Evolutionary conservation across 164 flowering plant genomes (phyloP), one percentile per base, ranked within the genome.

Genomic region (Warburgia ugandensis): DNA sequence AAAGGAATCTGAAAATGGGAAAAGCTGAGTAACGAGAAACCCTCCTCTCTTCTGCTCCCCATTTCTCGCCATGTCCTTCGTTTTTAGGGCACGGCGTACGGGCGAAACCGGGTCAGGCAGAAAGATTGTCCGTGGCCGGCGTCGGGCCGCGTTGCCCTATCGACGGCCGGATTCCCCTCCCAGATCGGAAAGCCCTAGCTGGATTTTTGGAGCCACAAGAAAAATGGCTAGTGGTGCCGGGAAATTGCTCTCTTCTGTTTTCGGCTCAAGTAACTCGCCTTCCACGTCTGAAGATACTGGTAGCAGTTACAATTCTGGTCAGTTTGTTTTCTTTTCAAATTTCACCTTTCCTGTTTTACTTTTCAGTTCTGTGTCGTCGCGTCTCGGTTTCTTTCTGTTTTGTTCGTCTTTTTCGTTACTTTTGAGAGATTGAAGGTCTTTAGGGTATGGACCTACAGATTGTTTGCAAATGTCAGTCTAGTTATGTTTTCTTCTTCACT

Each of bases 141-240:
- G 36, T 4, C n/a, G n/a, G n/a, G n/a, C n/a, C n/a, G n/a, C 12
- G 12, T 22, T 27, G 4, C 40, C 38, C 9, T 20, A 22, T 27
- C n/a, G n/a, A n/a, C n/a, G n/a, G 14, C 36, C 52, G 26, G 37
- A 29, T 16, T 48, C 52, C 27, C 16, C 39, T 48, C 52, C 9
- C 16, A n/a, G 23, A 37, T 48, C 52, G n/a, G 36, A 32, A 33
- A 32, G 4, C 14, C 52, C 27, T 48, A 21, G 28, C 28, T 48
- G 52, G 52, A 32, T 48, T 20, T 17, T 32, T 39, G 21, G 38
- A 10, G 38, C 52, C 17, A 27, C 21, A 10, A 13, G 39, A 20
- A 20, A 37, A 7, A 22, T 48, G 3, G 39, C 52, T 26, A 23
- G 27, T 39, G 36, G 26, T 0, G 52, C 52, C 29, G 52, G 52